Percentiles rank a stretch among this genome's conserved stretches.
These are phyloP conservation scores for Paxillus ammoniavirescens DNA, from an alignment of 768 basidiomycete genomes.

Conservation along the genomic window DNA sequence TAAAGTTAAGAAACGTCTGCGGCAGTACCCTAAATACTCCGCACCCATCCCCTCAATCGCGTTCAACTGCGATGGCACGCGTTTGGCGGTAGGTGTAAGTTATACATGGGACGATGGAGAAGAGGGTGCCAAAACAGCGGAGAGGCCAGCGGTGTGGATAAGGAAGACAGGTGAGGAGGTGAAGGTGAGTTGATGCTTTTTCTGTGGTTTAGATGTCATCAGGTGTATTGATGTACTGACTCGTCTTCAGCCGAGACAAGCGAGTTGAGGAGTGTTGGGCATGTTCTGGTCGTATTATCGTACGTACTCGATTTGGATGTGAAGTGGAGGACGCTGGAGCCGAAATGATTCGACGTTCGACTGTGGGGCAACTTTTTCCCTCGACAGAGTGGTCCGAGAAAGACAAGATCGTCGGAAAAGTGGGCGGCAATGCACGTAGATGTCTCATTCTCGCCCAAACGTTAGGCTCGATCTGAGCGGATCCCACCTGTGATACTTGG, in stretches of 20 bases:
- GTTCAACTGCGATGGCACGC: conserved; percentile 81
- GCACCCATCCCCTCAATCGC: conserved; percentile 75
- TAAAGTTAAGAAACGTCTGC: conserved; percentile 90
- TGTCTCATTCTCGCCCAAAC: no score
- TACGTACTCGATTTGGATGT: neutral
- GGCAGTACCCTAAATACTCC: conserved; percentile 82
- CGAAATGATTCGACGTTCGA: neutral
- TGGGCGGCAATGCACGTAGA: no score
- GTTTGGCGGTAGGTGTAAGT: conserved; percentile 79
- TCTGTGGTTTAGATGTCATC: neutral
- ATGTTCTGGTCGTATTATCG: neutral
- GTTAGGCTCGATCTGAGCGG: no score
- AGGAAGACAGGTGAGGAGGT: conserved; percentile 73
- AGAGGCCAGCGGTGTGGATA: conserved; percentile 60
- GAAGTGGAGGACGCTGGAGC: neutral
- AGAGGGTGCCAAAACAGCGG: conserved; percentile 61
- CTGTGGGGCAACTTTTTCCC: neutral
- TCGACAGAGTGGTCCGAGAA: no score
- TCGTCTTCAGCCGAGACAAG: conserved; percentile 20
- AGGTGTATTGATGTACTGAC: neutral
- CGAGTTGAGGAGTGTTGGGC: neutral
- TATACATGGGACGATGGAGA: conserved; percentile 93
- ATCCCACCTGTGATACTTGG: no score
- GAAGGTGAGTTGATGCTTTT: conserved; percentile 46
- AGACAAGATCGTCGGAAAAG: no score